Base-by-base conservation (phyloP, 257 asterid species). In the Rauvolfia tetraphylla region DNA sequence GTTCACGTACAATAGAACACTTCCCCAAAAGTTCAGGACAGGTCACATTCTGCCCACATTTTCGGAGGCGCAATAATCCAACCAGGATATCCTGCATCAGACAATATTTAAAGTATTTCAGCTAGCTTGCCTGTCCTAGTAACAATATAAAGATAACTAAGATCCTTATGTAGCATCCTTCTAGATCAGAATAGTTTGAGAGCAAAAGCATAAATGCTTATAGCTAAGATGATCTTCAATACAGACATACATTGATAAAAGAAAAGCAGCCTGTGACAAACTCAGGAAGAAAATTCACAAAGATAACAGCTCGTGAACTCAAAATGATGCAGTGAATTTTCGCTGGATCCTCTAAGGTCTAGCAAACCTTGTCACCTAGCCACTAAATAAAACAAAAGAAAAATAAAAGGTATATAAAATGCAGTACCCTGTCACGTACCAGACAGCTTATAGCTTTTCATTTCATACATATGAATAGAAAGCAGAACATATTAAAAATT, bases 1-100 rank as follows among this genome's bases (percentile, higher is more conserved):
- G 88, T 76, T 95, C 99, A 15, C 99, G 91, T 42, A 95, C 95
- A 39, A 95, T 93, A 6, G 99, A 95, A 84, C 99, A 95, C 84
- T 79, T 95, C 56, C 99, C 99, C 2, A 42, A 74, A 29, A 95
- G 94, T 78, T 95, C 99, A 15, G 98, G 97, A 83, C 97, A 95
- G 25, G 97, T 85, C 23, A 86, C 93, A 31, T 91, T 93, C 65
- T 79, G 82, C 70, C 98, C 99, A 82, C 97, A 91, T 81, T 87
- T 95, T 20, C 99, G 80, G 82, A 95, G 73, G 18, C 98, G 93
- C 83, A 93, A 77, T 74, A 95, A 83, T 48, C 99, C 99, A 63
- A 95, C 99, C 63, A 93, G 97, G 80, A 95, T 93, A 76, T 95
- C 99, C 99, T 95, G 89, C 78, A 81, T 36, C 15, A 51, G 78